Percentiles rank a stretch among this genome's conserved stretches.
Conservation (phyloP, 768 basidiomycete species). For the Boletus edulis region DNA sequence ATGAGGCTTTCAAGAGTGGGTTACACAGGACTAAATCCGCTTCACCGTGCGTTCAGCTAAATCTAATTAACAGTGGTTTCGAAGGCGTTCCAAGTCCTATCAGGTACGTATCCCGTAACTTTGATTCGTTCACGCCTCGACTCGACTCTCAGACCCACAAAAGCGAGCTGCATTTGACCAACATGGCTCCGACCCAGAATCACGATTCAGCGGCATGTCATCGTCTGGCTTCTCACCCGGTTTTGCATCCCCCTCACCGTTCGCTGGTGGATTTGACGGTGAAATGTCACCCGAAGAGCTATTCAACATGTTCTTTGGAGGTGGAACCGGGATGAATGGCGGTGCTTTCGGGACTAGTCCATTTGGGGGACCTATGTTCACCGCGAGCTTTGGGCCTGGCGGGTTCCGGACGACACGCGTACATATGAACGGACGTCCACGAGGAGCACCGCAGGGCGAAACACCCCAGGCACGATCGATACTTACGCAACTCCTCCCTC, state of each 20-base stretch:
- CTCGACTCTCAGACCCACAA: conserved; percentile 59
- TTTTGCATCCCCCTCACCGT: conserved; percentile 48
- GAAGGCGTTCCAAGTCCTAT: conserved; percentile 94
- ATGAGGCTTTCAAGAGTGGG: conserved; percentile 96
- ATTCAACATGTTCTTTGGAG: conserved; percentile 98
- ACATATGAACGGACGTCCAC: conserved; percentile 37
- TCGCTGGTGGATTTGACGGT: conserved; percentile 61
- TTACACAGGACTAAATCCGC: conserved; percentile 13
- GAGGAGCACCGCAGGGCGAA: conserved; percentile 35
- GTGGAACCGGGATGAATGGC: conserved; percentile 42
- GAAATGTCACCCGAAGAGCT: conserved; percentile 95
- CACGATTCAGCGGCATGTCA: conserved; percentile 69
- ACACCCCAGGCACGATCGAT: conserved; percentile 53
- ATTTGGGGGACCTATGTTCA: conserved; percentile 55
- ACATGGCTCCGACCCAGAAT: conserved; percentile 86
- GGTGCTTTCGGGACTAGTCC: conserved; percentile 59
- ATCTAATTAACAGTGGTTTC: conserved; percentile 73
- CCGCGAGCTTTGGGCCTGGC: conserved; percentile 75
- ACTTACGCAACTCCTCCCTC: conserved; percentile 76
- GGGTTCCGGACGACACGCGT: conserved; percentile 75
- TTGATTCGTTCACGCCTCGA: conserved; percentile 2
- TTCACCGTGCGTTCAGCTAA: not conserved
- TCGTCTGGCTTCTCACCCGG: conserved; percentile 50
- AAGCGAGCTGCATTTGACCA: conserved; percentile 86
- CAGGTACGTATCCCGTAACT: conserved; percentile 43